A percentile compares a stretch with the other conserved stretches of the same genome.
These are phyloP conservation scores for Aristolochia californica DNA, from an alignment of 164 flowering plant species.

Conservation along the genomic window DNA sequence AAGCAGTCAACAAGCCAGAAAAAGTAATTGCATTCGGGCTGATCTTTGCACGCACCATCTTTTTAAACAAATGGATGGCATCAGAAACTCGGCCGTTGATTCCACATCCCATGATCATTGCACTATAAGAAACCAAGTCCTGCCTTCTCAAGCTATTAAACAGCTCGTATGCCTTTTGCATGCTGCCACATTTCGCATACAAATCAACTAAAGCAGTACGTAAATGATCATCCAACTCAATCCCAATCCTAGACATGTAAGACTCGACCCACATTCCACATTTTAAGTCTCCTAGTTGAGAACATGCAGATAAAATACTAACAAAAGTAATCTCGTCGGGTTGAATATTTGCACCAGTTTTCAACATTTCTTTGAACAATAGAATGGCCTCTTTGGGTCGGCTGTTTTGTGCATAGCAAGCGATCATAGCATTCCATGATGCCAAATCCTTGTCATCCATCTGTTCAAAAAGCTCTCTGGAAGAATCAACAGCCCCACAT, in stretches of 20 bases:
- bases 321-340: constrained; percentile 33
- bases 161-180: constrained; percentile 27
- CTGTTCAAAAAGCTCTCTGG: constrained; percentile 19
- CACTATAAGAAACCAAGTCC: constrained; percentile 35
- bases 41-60: constrained; percentile 27
- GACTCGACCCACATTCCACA: constrained; percentile 21
- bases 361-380: constrained; percentile 24
- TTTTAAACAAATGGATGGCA: constrained; percentile 29
- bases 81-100: constrained; percentile 28
- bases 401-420: constrained; percentile 35
- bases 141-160: constrained; percentile 21
- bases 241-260: constrained; percentile 20
- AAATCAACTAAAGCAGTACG: constrained; percentile 31
- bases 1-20: constrained; percentile 36
- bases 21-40: constrained; percentile 30
- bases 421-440: constrained; percentile 35
- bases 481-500: constrained; percentile 26
- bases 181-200: constrained; percentile 40
- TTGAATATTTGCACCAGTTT: constrained; percentile 9
- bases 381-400: constrained; percentile 30
- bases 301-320: constrained; percentile 30
- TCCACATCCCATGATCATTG: constrained; percentile 40
- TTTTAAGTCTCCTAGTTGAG: constrained; percentile 31
- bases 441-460: constrained; percentile 15
- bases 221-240: constrained; percentile 35